Evolutionary conservation across 129 eudicot species (phyloP), one percentile per base, ranked within the genome.

Genomic region (Smallanthus sonchifolius): DNA sequence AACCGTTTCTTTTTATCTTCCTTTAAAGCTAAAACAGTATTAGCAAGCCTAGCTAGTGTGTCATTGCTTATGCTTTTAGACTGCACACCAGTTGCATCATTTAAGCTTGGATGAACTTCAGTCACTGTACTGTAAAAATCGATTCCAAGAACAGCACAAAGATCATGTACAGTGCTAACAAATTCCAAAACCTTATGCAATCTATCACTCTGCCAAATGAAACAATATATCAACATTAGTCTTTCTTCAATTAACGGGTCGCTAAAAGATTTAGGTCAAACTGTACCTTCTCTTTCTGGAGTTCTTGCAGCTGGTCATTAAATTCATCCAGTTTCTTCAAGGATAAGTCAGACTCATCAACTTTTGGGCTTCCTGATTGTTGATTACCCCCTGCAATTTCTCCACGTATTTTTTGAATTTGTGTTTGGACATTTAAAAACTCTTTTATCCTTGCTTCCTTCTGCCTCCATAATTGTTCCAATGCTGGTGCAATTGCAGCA

Each of bases 41-140:
- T 83, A 43, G 91, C 93, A 80, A 94, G 85, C 52, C 78, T 84
- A 48, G 91, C 79, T 51, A 94, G 78, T 14, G 99, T 94, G 36
- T 91, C 96, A 71, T 91, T 88, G 87, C 99, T 94, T 45, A 94
- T 94, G 90, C 97, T 94, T 84, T 85, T 91, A 43, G 96, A 91
- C 63, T 85, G 91, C 48, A 85, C 90, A 13, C 91, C 92, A 45
- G 81, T 77, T 47, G 96, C 82, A 52, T 91, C 99, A 61, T 94
- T 83, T 79, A 94, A 80, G 77, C 99, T 94, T 34, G 99, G 96
- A 66, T 94, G 99, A 77, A 94, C 99, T 69, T 94, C 97, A 2
- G 91, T 91, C 32, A 94, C 94, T 7, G 99, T 94, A 73, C 80
- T 76, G 56, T 83, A 84, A 75, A 94, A 94, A 84, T 94, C 97